phyloP scores from a whole-genome alignment of 2,329 filamentous ascomycete genomes.

The Alternaria consortialis region DNA sequence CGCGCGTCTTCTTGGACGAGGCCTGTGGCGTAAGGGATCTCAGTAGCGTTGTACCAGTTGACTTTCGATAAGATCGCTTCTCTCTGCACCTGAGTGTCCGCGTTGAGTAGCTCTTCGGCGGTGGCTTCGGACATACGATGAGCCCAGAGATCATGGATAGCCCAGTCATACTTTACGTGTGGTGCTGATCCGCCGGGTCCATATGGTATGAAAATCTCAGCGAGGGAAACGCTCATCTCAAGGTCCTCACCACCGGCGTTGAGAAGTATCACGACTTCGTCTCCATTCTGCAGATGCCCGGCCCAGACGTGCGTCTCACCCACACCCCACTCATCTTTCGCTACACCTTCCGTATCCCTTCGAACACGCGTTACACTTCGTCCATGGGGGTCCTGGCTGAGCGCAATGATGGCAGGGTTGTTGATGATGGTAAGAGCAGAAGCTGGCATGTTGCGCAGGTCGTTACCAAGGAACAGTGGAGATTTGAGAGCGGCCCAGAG shows the following conservation, averaged over 20 bases:
- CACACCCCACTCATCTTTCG: slow-evolving; percentile 34
- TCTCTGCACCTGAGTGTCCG: slow-evolving; percentile 15
- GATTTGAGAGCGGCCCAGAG: slow-evolving; percentile 55
- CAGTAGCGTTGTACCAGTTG: slow-evolving; percentile 36
- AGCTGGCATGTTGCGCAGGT: slow-evolving; percentile 50
- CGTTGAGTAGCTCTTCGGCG: slow-evolving; percentile 25
- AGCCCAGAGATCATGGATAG: slow-evolving; percentile 36
- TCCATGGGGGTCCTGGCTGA: slow-evolving; percentile 38
- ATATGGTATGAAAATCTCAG: slow-evolving; percentile 36
- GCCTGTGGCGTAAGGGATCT: slow-evolving; percentile 30
- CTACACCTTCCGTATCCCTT: slow-evolving; percentile 25
- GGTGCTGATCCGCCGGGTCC: slow-evolving; percentile 36
- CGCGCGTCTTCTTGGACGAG: slow-evolving; percentile 27
- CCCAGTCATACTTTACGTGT: slow-evolving; percentile 35
- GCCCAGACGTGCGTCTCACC: slow-evolving; percentile 40
- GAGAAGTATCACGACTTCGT: slow-evolving; percentile 32
- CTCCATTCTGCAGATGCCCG: slow-evolving; percentile 32
- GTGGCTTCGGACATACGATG: slow-evolving; percentile 30
- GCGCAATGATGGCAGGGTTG: slow-evolving; percentile 44
- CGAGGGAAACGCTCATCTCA: slow-evolving; percentile 32
- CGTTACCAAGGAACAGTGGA: slow-evolving; percentile 56
- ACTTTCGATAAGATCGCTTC: slow-evolving; percentile 25
- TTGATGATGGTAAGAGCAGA: slow-evolving; percentile 53
- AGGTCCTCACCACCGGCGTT: slow-evolving; percentile 31
- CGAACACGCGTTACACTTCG: slow-evolving; percentile 34